A percentile compares a stretch with the other conserved stretches of the same genome.
phyloP scores from a whole-genome alignment of 2,329 filamentous ascomycete species.

The Neonectria magnoliae region DNA sequence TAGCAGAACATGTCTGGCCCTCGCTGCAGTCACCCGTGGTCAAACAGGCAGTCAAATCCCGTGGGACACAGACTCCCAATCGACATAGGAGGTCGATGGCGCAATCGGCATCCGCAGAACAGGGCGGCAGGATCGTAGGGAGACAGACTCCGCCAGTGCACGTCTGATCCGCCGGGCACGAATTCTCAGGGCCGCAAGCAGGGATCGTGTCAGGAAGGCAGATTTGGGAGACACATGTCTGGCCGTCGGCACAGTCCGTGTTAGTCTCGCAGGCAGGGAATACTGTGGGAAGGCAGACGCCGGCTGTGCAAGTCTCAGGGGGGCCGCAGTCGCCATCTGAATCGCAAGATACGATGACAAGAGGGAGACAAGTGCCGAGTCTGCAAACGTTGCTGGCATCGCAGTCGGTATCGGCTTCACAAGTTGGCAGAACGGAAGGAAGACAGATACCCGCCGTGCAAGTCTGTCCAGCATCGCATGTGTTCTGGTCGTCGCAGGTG shows the following conservation, averaged over 20 bases:
- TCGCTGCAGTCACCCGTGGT: neutral
- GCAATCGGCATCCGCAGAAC: neutral
- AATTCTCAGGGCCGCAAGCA: neutral
- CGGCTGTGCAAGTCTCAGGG: neutral
- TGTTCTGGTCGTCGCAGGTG: neutral
- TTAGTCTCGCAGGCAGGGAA: neutral
- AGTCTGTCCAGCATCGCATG: constrained; percentile 3
- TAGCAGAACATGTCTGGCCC: constrained; percentile 3
- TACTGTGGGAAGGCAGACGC: constrained; percentile 2
- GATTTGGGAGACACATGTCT: neutral
- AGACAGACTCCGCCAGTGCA: constrained; percentile 8
- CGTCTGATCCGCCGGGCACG: neutral
- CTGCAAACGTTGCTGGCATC: constrained; percentile 1
- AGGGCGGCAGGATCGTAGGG: constrained; percentile 3
- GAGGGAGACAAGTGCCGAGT: constrained; percentile 7
- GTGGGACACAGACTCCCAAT: constrained; percentile 11
- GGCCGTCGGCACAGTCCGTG: neutral
- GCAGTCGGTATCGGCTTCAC: constrained; percentile 4
- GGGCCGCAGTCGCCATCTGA: neutral
- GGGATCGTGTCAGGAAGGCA: constrained; percentile 2
- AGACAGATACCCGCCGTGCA: constrained; percentile 12
- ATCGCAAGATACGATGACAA: neutral
- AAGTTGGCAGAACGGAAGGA: neutral
- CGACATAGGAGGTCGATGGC: constrained; percentile 3
- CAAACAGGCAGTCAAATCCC: neutral